These are phyloP conservation scores for Penicillium sp. DNA, from an alignment of 2,329 filamentous ascomycete genomes.

Conservation along the genomic window DNA sequence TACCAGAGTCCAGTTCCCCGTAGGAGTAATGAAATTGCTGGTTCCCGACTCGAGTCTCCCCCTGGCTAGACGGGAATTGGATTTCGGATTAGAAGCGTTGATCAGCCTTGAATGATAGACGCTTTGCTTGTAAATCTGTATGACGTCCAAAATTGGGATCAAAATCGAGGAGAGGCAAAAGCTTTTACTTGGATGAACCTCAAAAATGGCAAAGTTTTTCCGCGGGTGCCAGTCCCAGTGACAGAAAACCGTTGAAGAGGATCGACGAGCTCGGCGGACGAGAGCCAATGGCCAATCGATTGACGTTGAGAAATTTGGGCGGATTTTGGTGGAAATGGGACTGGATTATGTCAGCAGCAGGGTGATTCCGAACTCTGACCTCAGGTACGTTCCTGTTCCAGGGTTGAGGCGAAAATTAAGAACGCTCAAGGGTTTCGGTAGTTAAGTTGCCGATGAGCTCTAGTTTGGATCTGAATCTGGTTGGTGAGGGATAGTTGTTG, in stretches of 20 bases:
- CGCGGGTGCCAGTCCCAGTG: not conserved
- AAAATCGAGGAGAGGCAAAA: conserved; percentile 1
- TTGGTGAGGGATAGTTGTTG: not conserved
- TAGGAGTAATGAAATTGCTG: not conserved
- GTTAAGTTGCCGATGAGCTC: not conserved
- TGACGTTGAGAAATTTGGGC: too few relatives aligned
- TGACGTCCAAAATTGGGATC: conserved; percentile 3
- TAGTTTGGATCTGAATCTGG: not conserved
- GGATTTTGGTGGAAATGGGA: not conserved
- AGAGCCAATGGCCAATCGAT: not conserved
- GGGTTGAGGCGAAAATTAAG: not conserved
- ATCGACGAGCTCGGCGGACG: conserved; percentile 9
- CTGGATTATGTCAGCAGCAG: not conserved
- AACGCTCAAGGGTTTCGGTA: not conserved
- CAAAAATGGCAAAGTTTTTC: conserved; percentile 3
- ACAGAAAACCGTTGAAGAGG: conserved; percentile 15
- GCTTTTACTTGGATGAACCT: conserved; percentile 8
- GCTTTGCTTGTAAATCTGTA: not conserved
- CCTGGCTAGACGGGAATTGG: not conserved
- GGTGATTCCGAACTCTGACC: too few relatives aligned
- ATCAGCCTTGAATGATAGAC: not conserved
- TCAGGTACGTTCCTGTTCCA: too few relatives aligned
- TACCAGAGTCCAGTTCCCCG: not conserved
- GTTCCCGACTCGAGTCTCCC: not conserved
- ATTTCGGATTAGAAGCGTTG: not conserved